A percentile compares a stretch with the other conserved stretches of the same genome.
These are phyloP conservation scores for Saturnispora silvae DNA, from an alignment of 805 yeast species.

Conservation along the genomic window DNA sequence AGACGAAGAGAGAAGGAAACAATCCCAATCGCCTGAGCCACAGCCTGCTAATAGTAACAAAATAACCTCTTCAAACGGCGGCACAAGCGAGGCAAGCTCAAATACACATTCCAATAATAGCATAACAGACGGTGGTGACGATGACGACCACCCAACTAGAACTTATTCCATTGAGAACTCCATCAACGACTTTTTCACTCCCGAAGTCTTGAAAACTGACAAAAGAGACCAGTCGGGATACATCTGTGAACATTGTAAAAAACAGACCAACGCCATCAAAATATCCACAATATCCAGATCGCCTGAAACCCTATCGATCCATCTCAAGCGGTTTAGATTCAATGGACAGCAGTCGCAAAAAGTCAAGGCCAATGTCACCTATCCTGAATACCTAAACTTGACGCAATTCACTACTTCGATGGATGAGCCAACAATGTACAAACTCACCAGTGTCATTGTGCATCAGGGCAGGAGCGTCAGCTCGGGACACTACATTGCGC, in stretches of 20 bases:
- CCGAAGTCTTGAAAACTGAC: conserved; percentile 66
- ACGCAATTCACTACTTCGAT: conserved; percentile 44
- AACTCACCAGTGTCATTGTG: conserved; percentile 72
- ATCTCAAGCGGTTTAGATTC: conserved; percentile 84
- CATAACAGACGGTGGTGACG: too few relatives aligned
- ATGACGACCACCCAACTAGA: conserved; percentile 5
- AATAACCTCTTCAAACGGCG: too few relatives aligned
- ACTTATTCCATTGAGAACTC: conserved; percentile 62
- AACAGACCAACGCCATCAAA: conserved; percentile 68
- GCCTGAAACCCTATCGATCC: conserved; percentile 82
- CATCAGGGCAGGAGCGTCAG: conserved; percentile 91
- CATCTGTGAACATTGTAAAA: conserved; percentile 77
- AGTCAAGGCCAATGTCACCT: conserved; percentile 76
- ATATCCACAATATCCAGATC: conserved; percentile 64
- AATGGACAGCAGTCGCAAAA: conserved; percentile 68
- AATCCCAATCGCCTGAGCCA: conserved; percentile 20
- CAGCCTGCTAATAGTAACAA: conserved; percentile 5
- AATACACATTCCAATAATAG: too few relatives aligned
- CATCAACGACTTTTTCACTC: conserved; percentile 69
- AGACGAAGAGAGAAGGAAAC: conserved; percentile 15
- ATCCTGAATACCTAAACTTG: conserved; percentile 68
- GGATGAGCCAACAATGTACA: conserved; percentile 47
- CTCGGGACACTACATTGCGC: conserved; percentile 88
- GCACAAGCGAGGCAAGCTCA: too few relatives aligned
- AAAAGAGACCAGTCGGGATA: conserved; percentile 65